Evolutionary conservation across 2,329 filamentous ascomycete species (phyloP).

Genomic region (Xylariaceae sp.): DNA sequence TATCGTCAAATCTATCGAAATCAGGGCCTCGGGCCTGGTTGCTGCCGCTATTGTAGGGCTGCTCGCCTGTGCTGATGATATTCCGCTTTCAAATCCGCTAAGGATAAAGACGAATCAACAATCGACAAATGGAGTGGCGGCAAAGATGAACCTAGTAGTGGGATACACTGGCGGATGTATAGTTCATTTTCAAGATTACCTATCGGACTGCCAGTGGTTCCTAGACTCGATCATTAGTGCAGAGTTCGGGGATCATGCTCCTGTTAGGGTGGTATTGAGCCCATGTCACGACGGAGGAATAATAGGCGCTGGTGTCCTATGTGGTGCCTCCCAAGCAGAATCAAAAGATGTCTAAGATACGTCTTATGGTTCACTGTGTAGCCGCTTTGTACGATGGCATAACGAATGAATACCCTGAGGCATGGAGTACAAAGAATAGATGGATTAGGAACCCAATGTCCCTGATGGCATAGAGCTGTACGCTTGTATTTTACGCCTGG

Average conservation of each 20-base stretch:
- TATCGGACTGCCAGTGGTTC: slow-evolving; percentile 71
- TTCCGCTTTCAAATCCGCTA: slow-evolving; percentile 47
- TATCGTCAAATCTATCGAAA: slow-evolving; percentile 73
- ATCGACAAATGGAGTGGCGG: slow-evolving; percentile 11
- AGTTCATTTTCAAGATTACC: slow-evolving; percentile 77
- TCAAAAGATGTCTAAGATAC: slow-evolving; percentile 33
- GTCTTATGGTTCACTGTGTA: slow-evolving; percentile 10
- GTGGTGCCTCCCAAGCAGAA: slow-evolving; percentile 50
- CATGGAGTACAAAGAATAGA: slow-evolving; percentile 21
- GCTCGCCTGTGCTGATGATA: slow-evolving; percentile 70
- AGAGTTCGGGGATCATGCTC: slow-evolving; percentile 45
- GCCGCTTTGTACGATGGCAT: slow-evolving; percentile 19
- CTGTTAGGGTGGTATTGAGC: slow-evolving; percentile 54
- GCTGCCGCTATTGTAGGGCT: slow-evolving; percentile 75
- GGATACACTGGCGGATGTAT: slow-evolving; percentile 84
- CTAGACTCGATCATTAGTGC: slow-evolving; percentile 60
- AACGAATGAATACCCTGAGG: slow-evolving; percentile 22
- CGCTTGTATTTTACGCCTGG: neutral
- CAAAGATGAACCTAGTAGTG: slow-evolving; percentile 66
- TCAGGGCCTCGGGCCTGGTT: slow-evolving; percentile 74
- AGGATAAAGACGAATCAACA: slow-evolving; percentile 17
- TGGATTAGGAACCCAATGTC: neutral
- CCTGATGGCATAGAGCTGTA: neutral
- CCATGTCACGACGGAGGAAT: slow-evolving; percentile 68
- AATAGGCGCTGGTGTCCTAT: slow-evolving; percentile 65